A percentile compares a stretch with the other conserved stretches of the same genome.
phyloP scores from a whole-genome alignment of 192 early-diverging fungal genomes.

The Linnemannia exigua region DNA sequence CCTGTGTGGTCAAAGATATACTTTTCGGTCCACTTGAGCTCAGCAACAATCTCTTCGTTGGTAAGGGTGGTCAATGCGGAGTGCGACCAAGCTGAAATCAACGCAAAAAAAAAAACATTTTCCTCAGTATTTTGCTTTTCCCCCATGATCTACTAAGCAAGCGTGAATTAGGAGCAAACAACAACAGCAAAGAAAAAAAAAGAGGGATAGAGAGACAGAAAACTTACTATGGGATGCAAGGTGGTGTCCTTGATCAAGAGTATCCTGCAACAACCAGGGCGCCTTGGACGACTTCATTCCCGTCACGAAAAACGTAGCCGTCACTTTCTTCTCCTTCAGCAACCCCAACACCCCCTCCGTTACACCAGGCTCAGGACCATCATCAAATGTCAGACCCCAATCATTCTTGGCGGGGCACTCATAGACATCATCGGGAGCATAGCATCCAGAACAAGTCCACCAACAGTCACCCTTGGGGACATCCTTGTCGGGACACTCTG shows the following conservation, averaged over 20 bases:
- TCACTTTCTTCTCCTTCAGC: constrained; percentile 59
- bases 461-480: constrained; percentile 51
- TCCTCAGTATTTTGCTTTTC: background rate
- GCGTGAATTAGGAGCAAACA: background rate
- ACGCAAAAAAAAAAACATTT: background rate
- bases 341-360: constrained; percentile 57
- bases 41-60: constrained; percentile 77
- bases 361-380: constrained; percentile 58
- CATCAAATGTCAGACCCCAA: constrained; percentile 68
- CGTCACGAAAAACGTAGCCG: constrained; percentile 69
- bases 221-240: constrained; percentile 49
- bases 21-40: constrained; percentile 75
- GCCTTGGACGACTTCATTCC: constrained; percentile 56
- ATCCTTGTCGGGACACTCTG: constrained; percentile 35
- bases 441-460: constrained; percentile 63
- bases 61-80: constrained; percentile 70
- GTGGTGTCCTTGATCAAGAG: constrained; percentile 44
- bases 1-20: constrained; percentile 66
- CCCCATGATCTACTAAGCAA: background rate
- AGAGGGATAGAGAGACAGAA: no score
- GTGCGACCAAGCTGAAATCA: constrained; percentile 71
- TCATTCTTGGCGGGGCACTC: constrained; percentile 61
- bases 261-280: constrained; percentile 50
- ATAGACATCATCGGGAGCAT: constrained; percentile 57
- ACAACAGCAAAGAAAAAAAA: background rate